These are phyloP conservation scores for Galerina sulciceps DNA, from an alignment of 768 basidiomycete genomes.

Conservation along the genomic window DNA sequence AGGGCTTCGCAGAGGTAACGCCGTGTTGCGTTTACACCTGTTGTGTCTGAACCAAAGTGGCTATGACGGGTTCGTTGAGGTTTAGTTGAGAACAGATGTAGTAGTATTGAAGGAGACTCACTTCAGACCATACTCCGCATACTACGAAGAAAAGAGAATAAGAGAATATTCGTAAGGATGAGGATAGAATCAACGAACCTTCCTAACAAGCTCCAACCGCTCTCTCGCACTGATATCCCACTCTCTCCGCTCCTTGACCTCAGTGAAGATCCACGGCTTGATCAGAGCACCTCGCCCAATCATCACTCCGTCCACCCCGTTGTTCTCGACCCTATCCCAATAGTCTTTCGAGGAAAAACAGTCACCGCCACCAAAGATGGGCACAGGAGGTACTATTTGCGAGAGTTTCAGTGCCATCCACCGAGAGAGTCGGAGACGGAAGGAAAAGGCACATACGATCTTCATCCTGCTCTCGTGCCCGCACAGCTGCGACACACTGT, in stretches of 20 bases:
- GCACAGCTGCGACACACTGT: constrained; percentile 81
- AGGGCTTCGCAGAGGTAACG: constrained; percentile 95
- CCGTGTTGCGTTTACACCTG: constrained; percentile 88
- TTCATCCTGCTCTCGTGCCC: constrained; percentile 70
- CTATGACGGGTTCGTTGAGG: constrained; percentile 35
- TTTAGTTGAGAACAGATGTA: not conserved
- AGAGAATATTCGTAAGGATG: not conserved
- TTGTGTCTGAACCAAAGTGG: constrained; percentile 86
- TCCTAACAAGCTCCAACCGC: constrained; percentile 76
- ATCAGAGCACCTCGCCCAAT: constrained; percentile 93
- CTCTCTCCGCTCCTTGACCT: constrained; percentile 88
- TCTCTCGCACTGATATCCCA: constrained; percentile 93
- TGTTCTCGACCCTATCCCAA: constrained; percentile 74
- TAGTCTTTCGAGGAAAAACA: constrained; percentile 89
- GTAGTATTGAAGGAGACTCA: constrained; percentile 51
- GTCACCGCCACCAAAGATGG: constrained; percentile 97
- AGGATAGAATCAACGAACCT: constrained; percentile 46
- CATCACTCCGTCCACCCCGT: constrained; percentile 95
- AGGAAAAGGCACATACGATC: constrained; percentile 54
- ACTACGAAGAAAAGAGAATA: constrained; percentile 45
- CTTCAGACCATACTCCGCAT: constrained; percentile 80
- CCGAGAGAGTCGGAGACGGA: not conserved
- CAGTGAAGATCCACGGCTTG: constrained; percentile 96
- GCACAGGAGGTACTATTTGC: constrained; percentile 72
- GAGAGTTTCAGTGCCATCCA: not conserved